Percentiles rank a stretch among this genome's conserved stretches.
Conservation (phyloP, 495 filamentous ascomycete species). For the Trypethelium eluteriae region DNA sequence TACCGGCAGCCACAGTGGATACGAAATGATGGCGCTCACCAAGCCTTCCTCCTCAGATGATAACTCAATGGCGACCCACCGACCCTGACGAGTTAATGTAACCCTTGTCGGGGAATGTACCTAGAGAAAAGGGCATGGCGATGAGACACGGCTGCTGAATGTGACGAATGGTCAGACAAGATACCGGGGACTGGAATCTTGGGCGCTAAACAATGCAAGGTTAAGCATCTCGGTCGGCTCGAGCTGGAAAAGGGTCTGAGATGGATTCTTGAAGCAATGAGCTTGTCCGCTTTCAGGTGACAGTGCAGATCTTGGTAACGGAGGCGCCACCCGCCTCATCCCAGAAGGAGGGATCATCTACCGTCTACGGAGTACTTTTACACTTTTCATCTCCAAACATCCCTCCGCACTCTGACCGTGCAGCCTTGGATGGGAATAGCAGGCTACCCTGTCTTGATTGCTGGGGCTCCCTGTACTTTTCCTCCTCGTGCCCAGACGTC, state of each 20-base stretch:
- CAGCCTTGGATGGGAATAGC: background rate
- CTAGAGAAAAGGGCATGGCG: background rate
- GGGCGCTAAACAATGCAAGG: background rate
- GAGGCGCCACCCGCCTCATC: background rate
- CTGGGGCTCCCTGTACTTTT: background rate
- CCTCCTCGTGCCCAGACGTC: background rate
- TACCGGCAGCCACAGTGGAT: slow-evolving; percentile 7
- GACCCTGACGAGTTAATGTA: background rate
- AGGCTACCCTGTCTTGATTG: background rate
- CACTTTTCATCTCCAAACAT: background rate
- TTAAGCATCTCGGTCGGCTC: background rate
- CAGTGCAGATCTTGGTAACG: slow-evolving; percentile 11
- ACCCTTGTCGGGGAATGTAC: background rate
- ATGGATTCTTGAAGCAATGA: background rate
- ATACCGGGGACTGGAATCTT: background rate
- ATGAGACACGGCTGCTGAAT: background rate
- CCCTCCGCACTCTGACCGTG: background rate
- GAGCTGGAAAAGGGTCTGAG: background rate
- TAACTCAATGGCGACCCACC: background rate
- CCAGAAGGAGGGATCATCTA: background rate
- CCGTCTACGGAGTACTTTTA: background rate
- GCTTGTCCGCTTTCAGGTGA: background rate
- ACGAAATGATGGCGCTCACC: background rate
- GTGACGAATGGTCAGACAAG: background rate
- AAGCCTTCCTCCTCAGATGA: background rate